These are phyloP conservation scores for Aspergillus bertholletiae DNA, from an alignment of 495 filamentous ascomycete genomes.

Conservation along the genomic window DNA sequence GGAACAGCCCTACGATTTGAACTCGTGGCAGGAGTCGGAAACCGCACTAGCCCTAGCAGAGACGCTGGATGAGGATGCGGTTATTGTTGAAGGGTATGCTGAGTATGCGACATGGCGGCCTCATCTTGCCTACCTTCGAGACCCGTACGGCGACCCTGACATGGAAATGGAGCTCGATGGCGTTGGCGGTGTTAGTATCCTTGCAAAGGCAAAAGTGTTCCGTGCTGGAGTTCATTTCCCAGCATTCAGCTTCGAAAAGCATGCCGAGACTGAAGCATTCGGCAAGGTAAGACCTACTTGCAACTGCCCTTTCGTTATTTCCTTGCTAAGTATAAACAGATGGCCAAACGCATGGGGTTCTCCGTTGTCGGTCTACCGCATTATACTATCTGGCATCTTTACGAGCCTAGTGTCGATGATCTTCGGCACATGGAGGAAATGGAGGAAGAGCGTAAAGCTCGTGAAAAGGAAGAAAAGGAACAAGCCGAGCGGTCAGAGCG, in stretches of 20 bases:
- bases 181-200: constrained; percentile 94
- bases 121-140: constrained; percentile 93
- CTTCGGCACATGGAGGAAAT: constrained; percentile 98
- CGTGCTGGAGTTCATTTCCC: constrained; percentile 95
- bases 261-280: constrained; percentile 98
- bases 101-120: constrained; percentile 99
- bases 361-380: constrained; percentile 97
- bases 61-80: constrained; percentile 94
- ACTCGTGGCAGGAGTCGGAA: constrained; percentile 99
- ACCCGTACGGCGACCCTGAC: constrained; percentile 96
- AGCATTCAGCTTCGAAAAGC: constrained; percentile 97
- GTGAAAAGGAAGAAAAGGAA: constrained; percentile 71
- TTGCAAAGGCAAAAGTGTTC: constrained; percentile 95
- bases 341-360: constrained; percentile 93
- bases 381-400: constrained; percentile 99
- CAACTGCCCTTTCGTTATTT: background rate
- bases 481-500: constrained; percentile 46
- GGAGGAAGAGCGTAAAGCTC: constrained; percentile 72
- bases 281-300: constrained; percentile 69
- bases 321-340: constrained; percentile 54
- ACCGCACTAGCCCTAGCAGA: constrained; percentile 92
- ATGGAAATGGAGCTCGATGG: constrained; percentile 99
- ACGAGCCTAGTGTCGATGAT: constrained; percentile 96
- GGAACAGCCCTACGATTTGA: constrained; percentile 98
- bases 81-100: constrained; percentile 98